Evolutionary conservation across 495 filamentous ascomycete species (phyloP).

Genomic region (Terfezia boudieri): DNA sequence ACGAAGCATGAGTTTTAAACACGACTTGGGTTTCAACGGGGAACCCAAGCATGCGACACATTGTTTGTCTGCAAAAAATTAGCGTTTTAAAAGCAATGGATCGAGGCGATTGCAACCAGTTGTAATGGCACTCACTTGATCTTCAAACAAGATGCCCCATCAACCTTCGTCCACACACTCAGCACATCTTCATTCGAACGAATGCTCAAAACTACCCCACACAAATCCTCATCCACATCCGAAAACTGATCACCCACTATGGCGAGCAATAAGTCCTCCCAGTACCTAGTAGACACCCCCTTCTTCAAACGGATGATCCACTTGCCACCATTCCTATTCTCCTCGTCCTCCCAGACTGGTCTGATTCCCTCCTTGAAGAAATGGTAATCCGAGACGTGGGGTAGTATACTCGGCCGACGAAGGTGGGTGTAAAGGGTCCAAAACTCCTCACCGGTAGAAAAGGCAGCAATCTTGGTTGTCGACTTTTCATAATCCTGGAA

Average conservation of each 20-base stretch:
- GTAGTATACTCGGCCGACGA: conserved; percentile 67
- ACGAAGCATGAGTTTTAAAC: conserved; percentile 72
- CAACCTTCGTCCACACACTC: conserved; percentile 87
- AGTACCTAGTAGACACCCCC: conserved; percentile 88
- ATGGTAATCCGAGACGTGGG: conserved; percentile 90
- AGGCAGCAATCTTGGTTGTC: conserved; percentile 58
- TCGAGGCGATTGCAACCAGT: background rate
- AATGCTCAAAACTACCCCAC: conserved; percentile 81
- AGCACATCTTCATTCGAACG: conserved; percentile 89
- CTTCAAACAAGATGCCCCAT: conserved; percentile 84
- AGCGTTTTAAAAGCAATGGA: conserved; percentile 1
- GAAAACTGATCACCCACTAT: conserved; percentile 89
- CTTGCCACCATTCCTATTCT: conserved; percentile 88
- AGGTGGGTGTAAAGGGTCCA: conserved; percentile 81
- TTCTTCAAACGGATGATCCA: conserved; percentile 94
- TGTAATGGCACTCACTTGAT: conserved; percentile 46
- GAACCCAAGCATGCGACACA: conserved; percentile 68
- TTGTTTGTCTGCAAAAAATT: conserved; percentile 47
- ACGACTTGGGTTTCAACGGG: conserved; percentile 74
- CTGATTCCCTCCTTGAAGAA: conserved; percentile 93
- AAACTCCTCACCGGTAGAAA: conserved; percentile 72
- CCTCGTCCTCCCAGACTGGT: conserved; percentile 96
- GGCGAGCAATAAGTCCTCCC: conserved; percentile 83
- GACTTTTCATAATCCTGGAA: conserved; percentile 98
- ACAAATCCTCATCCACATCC: conserved; percentile 84